Evolutionary conservation across 768 basidiomycete species (phyloP).

Genomic region (Boletellus ananas): DNA sequence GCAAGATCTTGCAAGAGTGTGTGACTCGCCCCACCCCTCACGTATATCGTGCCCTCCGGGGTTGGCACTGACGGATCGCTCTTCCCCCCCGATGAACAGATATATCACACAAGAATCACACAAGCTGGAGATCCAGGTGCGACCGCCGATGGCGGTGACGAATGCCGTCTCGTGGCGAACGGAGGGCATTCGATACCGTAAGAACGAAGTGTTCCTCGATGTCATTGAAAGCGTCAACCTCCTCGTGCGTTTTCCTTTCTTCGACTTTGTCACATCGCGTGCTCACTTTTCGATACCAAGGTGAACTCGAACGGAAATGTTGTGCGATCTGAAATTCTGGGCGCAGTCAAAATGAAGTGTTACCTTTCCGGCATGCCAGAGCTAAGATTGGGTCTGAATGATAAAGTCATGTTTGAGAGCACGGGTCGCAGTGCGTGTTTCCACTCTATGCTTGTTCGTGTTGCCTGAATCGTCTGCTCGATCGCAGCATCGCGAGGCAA

Average conservation of each 20-base stretch:
- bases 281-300: slow-evolving; percentile 36
- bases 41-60: neutral
- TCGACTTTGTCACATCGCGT: neutral
- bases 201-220: slow-evolving; percentile 99
- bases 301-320: slow-evolving; percentile 97
- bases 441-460: neutral
- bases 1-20: slow-evolving; percentile 96
- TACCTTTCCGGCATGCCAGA: slow-evolving; percentile 99
- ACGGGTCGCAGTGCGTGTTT: slow-evolving; percentile 81
- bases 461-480: neutral
- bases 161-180: slow-evolving; percentile 99
- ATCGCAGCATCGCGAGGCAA: slow-evolving; percentile 65
- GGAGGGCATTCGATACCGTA: slow-evolving; percentile 94
- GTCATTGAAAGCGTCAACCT: slow-evolving; percentile 98
- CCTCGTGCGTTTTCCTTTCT: slow-evolving; percentile 52
- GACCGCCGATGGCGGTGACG: slow-evolving; percentile 95
- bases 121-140: slow-evolving; percentile 89
- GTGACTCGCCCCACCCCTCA: slow-evolving; percentile 21
- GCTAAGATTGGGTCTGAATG: slow-evolving; percentile 89
- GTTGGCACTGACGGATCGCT: neutral
- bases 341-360: slow-evolving; percentile 99
- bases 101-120: slow-evolving; percentile 99
- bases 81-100: slow-evolving; percentile 33
- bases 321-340: slow-evolving; percentile 93
- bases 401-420: slow-evolving; percentile 99